A percentile compares a stretch with the other conserved stretches of the same genome.
These are phyloP conservation scores for Apiotrichum mycotoxinovorans DNA, from an alignment of 1,284 basidiomycete species.

Conservation along the genomic window DNA sequence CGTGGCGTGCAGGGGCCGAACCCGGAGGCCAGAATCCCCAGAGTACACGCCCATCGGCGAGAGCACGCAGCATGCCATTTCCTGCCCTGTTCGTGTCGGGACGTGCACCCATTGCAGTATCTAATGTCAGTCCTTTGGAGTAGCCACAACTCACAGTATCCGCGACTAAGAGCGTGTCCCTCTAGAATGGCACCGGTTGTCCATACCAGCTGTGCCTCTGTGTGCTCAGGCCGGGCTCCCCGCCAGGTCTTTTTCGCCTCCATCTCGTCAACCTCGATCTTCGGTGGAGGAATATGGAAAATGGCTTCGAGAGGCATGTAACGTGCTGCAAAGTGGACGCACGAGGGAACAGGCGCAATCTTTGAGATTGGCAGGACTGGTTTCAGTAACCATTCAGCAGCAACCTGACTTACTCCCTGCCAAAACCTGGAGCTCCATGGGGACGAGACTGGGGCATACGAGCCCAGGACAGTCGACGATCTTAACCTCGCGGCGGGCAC, in stretches of 20 bases:
- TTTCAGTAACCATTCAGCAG: background rate
- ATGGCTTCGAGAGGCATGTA: constrained; percentile 74
- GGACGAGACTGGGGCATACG: constrained; percentile 72
- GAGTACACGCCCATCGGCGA: constrained; percentile 73
- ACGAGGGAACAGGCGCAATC: constrained; percentile 73
- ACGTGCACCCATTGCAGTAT: constrained; percentile 83
- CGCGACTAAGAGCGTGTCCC: constrained; percentile 69
- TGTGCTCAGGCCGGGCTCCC: background rate
- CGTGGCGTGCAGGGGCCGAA: background rate
- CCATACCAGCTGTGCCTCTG: constrained; percentile 27
- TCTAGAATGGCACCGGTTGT: constrained; percentile 66
- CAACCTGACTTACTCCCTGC: constrained; percentile 23
- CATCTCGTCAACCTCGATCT: constrained; percentile 42
- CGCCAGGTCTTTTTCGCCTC: constrained; percentile 45
- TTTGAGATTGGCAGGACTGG: constrained; percentile 74
- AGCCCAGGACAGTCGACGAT: constrained; percentile 83
- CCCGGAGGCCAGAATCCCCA: constrained; percentile 79
- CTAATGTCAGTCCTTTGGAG: constrained; percentile 2
- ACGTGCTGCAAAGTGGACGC: constrained; percentile 64
- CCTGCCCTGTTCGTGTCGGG: constrained; percentile 84
- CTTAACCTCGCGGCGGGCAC: constrained; percentile 63
- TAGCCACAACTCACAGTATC: constrained; percentile 55
- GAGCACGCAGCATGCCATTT: constrained; percentile 73
- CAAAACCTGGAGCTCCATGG: constrained; percentile 71
- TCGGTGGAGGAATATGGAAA: constrained; percentile 54